Base-by-base conservation (phyloP, 768 basidiomycete genomes). In the Galerina marginata region DNA sequence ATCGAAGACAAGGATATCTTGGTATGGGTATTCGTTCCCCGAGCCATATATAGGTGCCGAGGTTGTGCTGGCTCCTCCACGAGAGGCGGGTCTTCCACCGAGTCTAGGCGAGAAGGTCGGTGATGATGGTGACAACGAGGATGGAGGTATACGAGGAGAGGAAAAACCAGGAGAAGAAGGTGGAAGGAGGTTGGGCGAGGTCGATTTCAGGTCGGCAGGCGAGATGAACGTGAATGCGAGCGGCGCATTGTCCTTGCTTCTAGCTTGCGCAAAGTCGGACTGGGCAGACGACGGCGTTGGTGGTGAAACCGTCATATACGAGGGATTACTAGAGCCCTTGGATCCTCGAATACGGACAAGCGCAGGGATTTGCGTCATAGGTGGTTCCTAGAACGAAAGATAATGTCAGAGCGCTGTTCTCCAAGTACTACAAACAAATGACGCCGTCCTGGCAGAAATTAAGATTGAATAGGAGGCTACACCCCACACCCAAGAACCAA, bases 1-100 rank as follows among this genome's bases (percentile, higher is more conserved):
- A 66, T 92, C 88, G 65, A 92, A 91, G 2, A 91, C 66, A 15
- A 92, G 79, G 3, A 91, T 61, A 58, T 92, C 90, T 69, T 89
- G 89, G 64, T 81, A 59, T 86, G 85, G 16, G 71, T 71, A 11
- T 78, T 75, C 15, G 75, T n/a, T 29, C 38, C 38, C 20, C 3
- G 25, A 23, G 29, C 20, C n/a, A 11, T 15, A 26, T 6, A 29
- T 33, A 7, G 38, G 26, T 11, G 54, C 23, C 2, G 53, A 11
- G 25, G 39, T 54, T 6, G 40, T n/a, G 20, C 25, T n/a, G 39
- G 39, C 29, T 5, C 29, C 29, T 5, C 29, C 7, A 4, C 29
- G 29, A 33, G 29, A 33, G 29, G 29, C 29, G 29, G 29, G 29
- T 33, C 4, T 33, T 33, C 20, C 20, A 39, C 37, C 38, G 20